These are phyloP conservation scores for Fistulina hepatica DNA, from an alignment of 1,284 basidiomycete species.

Conservation along the genomic window DNA sequence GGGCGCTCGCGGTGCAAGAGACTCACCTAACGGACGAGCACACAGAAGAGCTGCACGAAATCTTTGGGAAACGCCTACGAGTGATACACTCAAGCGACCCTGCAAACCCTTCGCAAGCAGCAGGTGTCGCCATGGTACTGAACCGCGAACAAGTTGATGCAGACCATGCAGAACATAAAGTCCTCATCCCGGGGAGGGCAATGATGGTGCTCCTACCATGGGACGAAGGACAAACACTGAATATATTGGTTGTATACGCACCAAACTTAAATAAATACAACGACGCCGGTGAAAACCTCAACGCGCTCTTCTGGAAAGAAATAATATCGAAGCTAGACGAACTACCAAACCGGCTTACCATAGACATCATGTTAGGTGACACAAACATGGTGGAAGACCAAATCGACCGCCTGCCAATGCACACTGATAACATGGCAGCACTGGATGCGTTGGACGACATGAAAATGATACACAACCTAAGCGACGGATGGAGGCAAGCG, in stretches of 20 bases:
- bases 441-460: constrained; percentile 4
- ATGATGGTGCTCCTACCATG: constrained; percentile 10
- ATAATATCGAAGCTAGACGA: constrained; percentile 1
- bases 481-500: constrained; percentile 1
- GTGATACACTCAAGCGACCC: constrained; percentile 6
- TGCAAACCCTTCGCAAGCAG: not conserved
- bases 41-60: constrained; percentile 1
- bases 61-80: constrained; percentile 1
- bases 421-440: not conserved
- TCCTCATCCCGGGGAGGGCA: constrained; percentile 12
- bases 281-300: constrained; percentile 11
- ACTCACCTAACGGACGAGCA: constrained; percentile 6
- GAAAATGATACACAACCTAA: constrained; percentile 2
- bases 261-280: constrained; percentile 17
- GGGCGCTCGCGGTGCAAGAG: constrained; percentile 4
- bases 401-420: constrained; percentile 13
- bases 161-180: not conserved
- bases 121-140: constrained; percentile 7
- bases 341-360: constrained; percentile 8
- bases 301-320: constrained; percentile 6
- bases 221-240: constrained; percentile 6
- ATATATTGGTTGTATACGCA: constrained; percentile 17
- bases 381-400: constrained; percentile 14
- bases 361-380: constrained; percentile 12
- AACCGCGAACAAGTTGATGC: constrained; percentile 9